Evolutionary conservation across 441 rosid species (phyloP).

Genomic region (Pelargonium fulgidum): DNA sequence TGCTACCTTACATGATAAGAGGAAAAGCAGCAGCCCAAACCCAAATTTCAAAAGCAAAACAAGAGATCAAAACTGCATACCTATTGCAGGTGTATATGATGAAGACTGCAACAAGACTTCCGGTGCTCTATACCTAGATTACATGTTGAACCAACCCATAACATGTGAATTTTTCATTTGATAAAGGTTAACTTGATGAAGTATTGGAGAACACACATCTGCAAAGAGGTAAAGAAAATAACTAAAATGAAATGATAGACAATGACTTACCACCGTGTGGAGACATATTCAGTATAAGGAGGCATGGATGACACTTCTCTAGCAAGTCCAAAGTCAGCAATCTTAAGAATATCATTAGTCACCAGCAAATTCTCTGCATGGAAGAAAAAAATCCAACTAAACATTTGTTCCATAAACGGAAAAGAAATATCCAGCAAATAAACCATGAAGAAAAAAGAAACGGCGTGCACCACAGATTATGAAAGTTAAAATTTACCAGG

Average conservation of each 20-base stretch:
- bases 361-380: conserved; percentile 60
- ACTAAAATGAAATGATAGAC: conserved; percentile 5
- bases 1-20: neutral
- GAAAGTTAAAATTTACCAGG: conserved; percentile 39
- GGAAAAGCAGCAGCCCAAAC: neutral
- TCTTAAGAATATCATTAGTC: conserved; percentile 48
- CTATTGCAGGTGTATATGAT: conserved; percentile 61
- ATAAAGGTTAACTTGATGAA: conserved; percentile 1
- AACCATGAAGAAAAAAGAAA: conserved; percentile 1
- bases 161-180: conserved; percentile 8
- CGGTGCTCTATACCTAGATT: conserved; percentile 66
- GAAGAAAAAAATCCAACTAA: neutral
- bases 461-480: conserved; percentile 5
- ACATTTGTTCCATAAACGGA: neutral
- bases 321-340: conserved; percentile 74
- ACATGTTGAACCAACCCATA: conserved; percentile 13
- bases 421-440: neutral
- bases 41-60: neutral
- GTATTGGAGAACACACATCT: neutral
- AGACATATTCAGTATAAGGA: conserved; percentile 76
- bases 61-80: conserved; percentile 23
- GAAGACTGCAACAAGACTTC: conserved; percentile 64
- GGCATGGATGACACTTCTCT: conserved; percentile 68
- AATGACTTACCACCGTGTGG: conserved; percentile 58
- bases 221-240: neutral